Percentiles rank a stretch among this genome's conserved stretches.
These are phyloP conservation scores for Annulohypoxylon maeteangense DNA, from an alignment of 495 filamentous ascomycete genomes.

Conservation along the genomic window DNA sequence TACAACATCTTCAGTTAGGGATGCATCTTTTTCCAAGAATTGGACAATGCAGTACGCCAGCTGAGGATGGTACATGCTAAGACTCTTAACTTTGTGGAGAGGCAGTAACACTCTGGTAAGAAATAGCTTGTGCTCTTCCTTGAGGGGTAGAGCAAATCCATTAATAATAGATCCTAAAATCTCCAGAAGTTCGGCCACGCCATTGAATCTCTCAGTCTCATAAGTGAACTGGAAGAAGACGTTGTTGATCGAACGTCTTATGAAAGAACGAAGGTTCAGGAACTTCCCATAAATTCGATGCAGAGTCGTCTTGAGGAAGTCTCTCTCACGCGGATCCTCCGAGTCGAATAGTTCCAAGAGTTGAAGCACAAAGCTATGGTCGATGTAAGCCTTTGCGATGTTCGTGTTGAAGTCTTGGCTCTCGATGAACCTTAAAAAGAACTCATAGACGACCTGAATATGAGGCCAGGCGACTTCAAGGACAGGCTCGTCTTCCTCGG, in stretches of 20 bases:
- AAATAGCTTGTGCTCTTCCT: slow-evolving; percentile 99
- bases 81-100: slow-evolving; percentile 96
- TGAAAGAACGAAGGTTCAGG: slow-evolving; percentile 95
- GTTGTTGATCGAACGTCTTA: slow-evolving; percentile 98
- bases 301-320: slow-evolving; percentile 97
- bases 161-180: slow-evolving; percentile 99
- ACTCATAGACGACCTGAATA: slow-evolving; percentile 99
- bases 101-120: slow-evolving; percentile 92
- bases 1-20: slow-evolving; percentile 97
- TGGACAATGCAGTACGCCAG: slow-evolving; percentile 99
- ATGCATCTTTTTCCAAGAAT: slow-evolving; percentile 98
- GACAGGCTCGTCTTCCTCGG: slow-evolving; percentile 98
- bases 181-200: slow-evolving; percentile 95
- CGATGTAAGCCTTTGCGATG: slow-evolving; percentile 98
- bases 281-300: slow-evolving; percentile 99
- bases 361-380: slow-evolving; percentile 96
- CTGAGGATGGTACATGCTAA: slow-evolving; percentile 99
- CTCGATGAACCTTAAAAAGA: slow-evolving; percentile 98
- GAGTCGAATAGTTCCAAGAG: slow-evolving; percentile 99
- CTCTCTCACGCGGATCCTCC: slow-evolving; percentile 94
- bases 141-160: slow-evolving; percentile 94
- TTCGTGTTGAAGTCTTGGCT: slow-evolving; percentile 99
- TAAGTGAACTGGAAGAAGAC: slow-evolving; percentile 99
- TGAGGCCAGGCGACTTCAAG: slow-evolving; percentile 99
- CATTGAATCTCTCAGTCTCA: slow-evolving; percentile 98